phyloP scores from a whole-genome alignment of 129 eudicot genomes.

The Sambucus nigra region DNA sequence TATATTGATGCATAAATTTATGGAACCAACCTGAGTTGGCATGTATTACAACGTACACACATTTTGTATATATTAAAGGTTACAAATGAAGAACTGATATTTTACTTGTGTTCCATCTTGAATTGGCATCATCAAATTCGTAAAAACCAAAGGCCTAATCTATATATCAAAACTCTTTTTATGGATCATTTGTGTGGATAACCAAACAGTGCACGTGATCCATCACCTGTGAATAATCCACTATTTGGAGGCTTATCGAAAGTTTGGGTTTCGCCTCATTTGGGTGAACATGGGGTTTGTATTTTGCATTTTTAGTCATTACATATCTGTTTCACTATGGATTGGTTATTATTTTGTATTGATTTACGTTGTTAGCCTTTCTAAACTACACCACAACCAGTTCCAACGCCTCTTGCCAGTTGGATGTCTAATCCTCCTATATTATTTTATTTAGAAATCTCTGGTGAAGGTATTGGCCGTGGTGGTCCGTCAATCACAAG shows the following conservation, averaged over 20 bases:
- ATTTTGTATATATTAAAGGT: background rate
- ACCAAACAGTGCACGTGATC: slow-evolving; percentile 69
- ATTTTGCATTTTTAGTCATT: slow-evolving; percentile 4
- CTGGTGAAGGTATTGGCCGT: slow-evolving; percentile 72
- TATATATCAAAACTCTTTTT: slow-evolving; percentile 17
- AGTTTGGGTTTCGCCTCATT: slow-evolving; percentile 78
- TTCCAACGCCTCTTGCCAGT: slow-evolving; percentile 80
- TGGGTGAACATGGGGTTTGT: slow-evolving; percentile 87
- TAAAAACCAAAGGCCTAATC: slow-evolving; percentile 19
- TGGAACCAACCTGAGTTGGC: background rate
- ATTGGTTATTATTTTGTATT: background rate
- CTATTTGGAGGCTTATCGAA: slow-evolving; percentile 69
- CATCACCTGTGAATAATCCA: slow-evolving; percentile 75
- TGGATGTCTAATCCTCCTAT: slow-evolving; percentile 91
- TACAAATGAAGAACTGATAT: slow-evolving; percentile 7
- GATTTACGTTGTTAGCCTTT: slow-evolving; percentile 45
- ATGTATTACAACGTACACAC: background rate
- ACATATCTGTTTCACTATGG: background rate
- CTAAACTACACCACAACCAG: slow-evolving; percentile 60
- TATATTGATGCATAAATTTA: background rate
- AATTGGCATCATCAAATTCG: slow-evolving; percentile 19
- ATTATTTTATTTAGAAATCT: slow-evolving; percentile 53
- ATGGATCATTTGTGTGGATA: slow-evolving; percentile 18
- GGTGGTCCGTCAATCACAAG: slow-evolving; percentile 74
- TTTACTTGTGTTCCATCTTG: slow-evolving; percentile 13